Conservation (phyloP, 1,284 basidiomycete genomes). For the Apiotrichum mycotoxinovorans region DNA sequence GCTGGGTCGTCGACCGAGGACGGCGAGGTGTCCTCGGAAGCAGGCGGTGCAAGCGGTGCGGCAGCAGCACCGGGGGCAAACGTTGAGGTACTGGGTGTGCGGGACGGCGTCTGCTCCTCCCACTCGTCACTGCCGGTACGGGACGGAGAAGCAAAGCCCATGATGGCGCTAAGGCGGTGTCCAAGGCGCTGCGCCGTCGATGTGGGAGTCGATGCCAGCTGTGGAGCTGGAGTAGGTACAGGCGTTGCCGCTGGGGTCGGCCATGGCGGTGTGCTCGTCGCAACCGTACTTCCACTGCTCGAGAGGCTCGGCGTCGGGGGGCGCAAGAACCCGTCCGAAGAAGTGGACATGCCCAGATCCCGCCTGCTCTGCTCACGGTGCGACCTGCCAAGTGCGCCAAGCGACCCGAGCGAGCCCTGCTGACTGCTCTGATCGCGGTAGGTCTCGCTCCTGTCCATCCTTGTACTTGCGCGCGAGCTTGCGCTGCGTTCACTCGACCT, state of each 20-base stretch:
- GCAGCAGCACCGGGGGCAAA: conserved; percentile 5
- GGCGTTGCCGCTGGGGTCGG: neutral
- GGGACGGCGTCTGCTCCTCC: neutral
- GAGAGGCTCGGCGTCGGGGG: conserved; percentile 1
- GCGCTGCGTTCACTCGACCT: neutral
- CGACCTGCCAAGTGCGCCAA: too few species aligned
- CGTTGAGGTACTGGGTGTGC: neutral
- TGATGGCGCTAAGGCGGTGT: conserved; percentile 22
- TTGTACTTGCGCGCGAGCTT: neutral
- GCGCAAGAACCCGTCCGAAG: neutral
- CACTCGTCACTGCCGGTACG: conserved; percentile 6
- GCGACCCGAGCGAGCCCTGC: too few species aligned
- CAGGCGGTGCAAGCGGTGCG: neutral
- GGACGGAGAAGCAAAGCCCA: conserved; percentile 17
- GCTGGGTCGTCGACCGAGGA: conserved; percentile 16
- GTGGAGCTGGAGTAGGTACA: neutral
- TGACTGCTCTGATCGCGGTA: too few species aligned
- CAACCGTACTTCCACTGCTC: neutral
- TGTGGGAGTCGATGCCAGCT: neutral
- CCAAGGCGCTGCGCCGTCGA: conserved; percentile 1
- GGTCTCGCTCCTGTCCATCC: neutral
- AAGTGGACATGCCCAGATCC: neutral
- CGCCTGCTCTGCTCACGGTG: too few species aligned
- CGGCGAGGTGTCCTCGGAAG: conserved; percentile 1
- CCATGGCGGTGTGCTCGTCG: neutral